Conservation (phyloP, 2,329 filamentous ascomycete genomes). For the Dryadomyces quercivorus region DNA sequence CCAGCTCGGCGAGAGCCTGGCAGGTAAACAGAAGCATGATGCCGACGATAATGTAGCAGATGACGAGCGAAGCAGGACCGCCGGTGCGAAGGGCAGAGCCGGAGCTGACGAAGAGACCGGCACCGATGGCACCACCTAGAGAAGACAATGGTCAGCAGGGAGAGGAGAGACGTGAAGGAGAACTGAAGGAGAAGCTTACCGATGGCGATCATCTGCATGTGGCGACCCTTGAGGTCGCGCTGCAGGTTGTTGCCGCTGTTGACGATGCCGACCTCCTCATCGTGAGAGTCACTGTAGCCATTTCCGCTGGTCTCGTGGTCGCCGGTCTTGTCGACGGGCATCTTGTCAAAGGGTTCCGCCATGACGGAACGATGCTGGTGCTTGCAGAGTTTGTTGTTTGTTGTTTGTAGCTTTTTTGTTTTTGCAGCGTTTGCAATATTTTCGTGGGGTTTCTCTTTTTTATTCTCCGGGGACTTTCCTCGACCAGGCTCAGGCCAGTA, state of each 20-base stretch:
- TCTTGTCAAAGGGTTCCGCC: slow-evolving; percentile 4
- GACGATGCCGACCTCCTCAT: slow-evolving; percentile 25
- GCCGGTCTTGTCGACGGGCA: slow-evolving; percentile 6
- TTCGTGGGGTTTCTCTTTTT: too few relatives aligned
- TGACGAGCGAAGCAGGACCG: slow-evolving; percentile 39
- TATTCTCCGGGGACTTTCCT: too few relatives aligned
- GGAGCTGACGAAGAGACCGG: slow-evolving; percentile 59
- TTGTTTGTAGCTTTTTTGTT: neutral
- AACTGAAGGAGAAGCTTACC: slow-evolving; percentile 16
- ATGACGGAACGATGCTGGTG: slow-evolving; percentile 1
- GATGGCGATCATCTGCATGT: slow-evolving; percentile 36
- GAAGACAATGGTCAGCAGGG: neutral
- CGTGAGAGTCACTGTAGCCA: slow-evolving; percentile 10
- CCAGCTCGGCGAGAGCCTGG: slow-evolving; percentile 47
- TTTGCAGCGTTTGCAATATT: too few relatives aligned
- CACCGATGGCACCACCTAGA: slow-evolving; percentile 31
- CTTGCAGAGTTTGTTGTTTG: too few relatives aligned
- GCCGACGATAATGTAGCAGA: slow-evolving; percentile 43
- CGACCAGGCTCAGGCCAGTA: too few relatives aligned
- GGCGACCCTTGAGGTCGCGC: slow-evolving; percentile 24
- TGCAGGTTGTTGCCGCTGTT: slow-evolving; percentile 21
- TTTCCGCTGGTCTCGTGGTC: slow-evolving; percentile 5
- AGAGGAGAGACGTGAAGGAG: neutral
- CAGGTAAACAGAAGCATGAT: slow-evolving; percentile 46
- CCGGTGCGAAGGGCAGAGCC: slow-evolving; percentile 47